phyloP scores from a whole-genome alignment of 2,329 filamentous ascomycete genomes.

The Didymella pomorum region DNA sequence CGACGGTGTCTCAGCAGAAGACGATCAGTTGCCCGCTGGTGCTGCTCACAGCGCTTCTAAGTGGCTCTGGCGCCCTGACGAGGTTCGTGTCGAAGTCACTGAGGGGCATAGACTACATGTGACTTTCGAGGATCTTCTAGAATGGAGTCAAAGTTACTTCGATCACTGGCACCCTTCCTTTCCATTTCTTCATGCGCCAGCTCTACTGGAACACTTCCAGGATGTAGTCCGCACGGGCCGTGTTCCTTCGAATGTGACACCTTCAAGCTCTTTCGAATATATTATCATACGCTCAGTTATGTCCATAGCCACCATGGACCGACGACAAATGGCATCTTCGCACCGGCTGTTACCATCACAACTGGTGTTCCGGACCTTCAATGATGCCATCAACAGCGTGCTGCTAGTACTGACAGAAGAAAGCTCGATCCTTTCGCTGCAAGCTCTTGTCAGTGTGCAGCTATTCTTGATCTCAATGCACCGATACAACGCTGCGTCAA shows the following conservation, averaged over 20 bases:
- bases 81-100: constrained; percentile 18
- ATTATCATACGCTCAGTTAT: constrained; percentile 35
- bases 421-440: constrained; percentile 34
- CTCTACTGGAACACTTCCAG: constrained; percentile 30
- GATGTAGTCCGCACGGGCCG: constrained; percentile 6
- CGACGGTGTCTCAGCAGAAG: constrained; percentile 31
- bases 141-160: constrained; percentile 40
- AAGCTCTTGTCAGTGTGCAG: constrained; percentile 36
- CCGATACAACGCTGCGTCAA: constrained; percentile 37
- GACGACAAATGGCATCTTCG: constrained; percentile 25
- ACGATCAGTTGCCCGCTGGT: constrained; percentile 31
- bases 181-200: constrained; percentile 36
- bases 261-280: constrained; percentile 23
- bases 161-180: constrained; percentile 41
- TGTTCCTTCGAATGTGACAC: neutral
- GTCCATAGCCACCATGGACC: constrained; percentile 33
- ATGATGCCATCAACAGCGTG: constrained; percentile 32
- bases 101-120: constrained; percentile 11
- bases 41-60: constrained; percentile 31
- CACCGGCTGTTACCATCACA: constrained; percentile 21
- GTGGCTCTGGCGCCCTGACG: constrained; percentile 31
- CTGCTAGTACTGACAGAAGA: constrained; percentile 30
- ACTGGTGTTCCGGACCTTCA: constrained; percentile 32
- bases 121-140: constrained; percentile 33
- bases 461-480: constrained; percentile 36